Base-by-base conservation (phyloP, 2,329 filamentous ascomycete genomes). In the Pseudodiploospora longispora region DNA sequence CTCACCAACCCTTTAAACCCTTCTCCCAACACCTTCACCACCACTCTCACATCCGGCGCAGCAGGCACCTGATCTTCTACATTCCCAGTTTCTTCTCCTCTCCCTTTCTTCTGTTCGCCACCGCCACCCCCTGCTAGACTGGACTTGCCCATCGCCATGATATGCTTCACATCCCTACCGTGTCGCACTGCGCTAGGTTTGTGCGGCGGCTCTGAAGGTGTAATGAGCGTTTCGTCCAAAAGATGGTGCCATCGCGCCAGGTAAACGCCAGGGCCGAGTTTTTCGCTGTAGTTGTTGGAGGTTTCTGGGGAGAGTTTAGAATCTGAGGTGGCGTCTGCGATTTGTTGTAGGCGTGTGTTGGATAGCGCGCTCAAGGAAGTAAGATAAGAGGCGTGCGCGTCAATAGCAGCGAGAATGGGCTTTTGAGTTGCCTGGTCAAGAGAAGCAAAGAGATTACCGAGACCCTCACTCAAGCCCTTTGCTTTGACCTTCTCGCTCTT, bases 191-290 rank as follows among this genome's bases (percentile, higher is more conserved):
- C 65, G 0, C 82, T 43, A 10, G 30, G 9, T n/a, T 19, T 19
- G 19, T 19, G 19, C 19, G 19, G 19, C 12, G 36, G 33, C 10
- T 38, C 36, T 0, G 66, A 71, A 0, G 86, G 83, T 1, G 83
- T 85, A 48, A 90, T 80, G 38, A 72, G 60, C 0, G 85, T 86
- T n/a, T 72, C 67, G 57, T 89, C 82, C 3, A 90, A 68, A 6
- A 89, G 67, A 1, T 75, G 68, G 58, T 88, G 82, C 85, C 86
- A 90, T 40, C 80, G 74, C 1, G 77, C 72, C 27, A 89, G 74
- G 56, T 85, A 90, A 38, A 84, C 76, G 1, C 86, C 86, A 0
- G 86, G 85, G 0, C 84, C 85, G 27, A 70, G 71, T 42, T 74
- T 54, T 32, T 66, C 41, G 29, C 54, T 52, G 12, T 45, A 49